Evolutionary conservation across 441 rosid genomes (phyloP).

Genomic region (Macaranga tanarius): DNA sequence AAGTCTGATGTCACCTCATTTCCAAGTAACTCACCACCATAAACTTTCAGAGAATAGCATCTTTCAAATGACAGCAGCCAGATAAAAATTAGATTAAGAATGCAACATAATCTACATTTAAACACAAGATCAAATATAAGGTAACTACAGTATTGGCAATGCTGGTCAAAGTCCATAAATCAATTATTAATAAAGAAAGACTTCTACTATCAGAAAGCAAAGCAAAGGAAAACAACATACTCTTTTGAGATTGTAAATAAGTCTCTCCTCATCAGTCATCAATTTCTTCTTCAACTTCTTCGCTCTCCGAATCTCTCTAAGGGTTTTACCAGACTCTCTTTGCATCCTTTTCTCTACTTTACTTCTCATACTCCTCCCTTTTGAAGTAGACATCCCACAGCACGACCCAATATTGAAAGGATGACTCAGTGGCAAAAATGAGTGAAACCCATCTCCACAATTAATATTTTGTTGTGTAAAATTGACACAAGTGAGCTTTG

Average conservation of each 20-base stretch:
- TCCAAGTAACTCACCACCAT: background rate
- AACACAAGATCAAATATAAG: too few species aligned
- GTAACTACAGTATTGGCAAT: too few species aligned
- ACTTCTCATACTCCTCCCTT: slow-evolving; percentile 88
- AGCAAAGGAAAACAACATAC: slow-evolving; percentile 37
- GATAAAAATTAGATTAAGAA: background rate
- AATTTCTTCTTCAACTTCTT: slow-evolving; percentile 85
- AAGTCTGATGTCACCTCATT: background rate
- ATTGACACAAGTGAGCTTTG: slow-evolving; percentile 20
- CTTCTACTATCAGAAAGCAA: background rate
- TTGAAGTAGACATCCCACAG: slow-evolving; percentile 75
- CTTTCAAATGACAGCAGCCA: background rate
- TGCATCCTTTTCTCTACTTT: slow-evolving; percentile 91
- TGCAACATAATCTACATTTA: background rate
- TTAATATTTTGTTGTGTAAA: slow-evolving; percentile 18
- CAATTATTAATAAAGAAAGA: background rate
- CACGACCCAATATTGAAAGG: slow-evolving; percentile 38
- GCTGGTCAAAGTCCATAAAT: background rate
- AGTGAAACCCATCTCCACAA: slow-evolving; percentile 25
- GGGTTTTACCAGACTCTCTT: slow-evolving; percentile 84
- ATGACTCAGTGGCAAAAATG: slow-evolving; percentile 16
- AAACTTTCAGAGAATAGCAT: background rate
- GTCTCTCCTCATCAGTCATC: slow-evolving; percentile 98
- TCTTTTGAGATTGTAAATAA: slow-evolving; percentile 87
- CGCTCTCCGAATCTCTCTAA: slow-evolving; percentile 89